Percentiles rank a stretch among this genome's conserved stretches.
Evolutionary conservation across 352 stramenopile species (phyloP).

Genomic region (Phytophthora capsici): DNA sequence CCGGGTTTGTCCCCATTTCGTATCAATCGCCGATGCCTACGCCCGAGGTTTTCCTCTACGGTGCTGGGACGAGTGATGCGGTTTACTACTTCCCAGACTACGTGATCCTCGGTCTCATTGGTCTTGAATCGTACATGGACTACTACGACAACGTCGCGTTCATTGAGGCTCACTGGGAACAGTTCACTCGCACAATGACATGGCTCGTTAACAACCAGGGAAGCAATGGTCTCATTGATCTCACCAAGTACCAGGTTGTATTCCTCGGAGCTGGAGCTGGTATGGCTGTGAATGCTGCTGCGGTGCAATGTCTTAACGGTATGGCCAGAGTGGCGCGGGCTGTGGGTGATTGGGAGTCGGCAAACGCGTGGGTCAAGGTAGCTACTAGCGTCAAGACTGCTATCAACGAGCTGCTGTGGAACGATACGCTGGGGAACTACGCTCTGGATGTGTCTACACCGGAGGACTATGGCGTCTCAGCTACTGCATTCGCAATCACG

Average conservation of each 20-base stretch:
- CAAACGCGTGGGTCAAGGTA: slow-evolving; percentile 17
- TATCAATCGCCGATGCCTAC: slow-evolving; percentile 39
- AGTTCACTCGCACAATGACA: slow-evolving; percentile 21
- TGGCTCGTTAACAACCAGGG: slow-evolving; percentile 29
- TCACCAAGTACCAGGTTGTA: slow-evolving; percentile 29
- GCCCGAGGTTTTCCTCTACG: slow-evolving; percentile 35
- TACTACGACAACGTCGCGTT: slow-evolving; percentile 36
- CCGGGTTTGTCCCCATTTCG: slow-evolving; percentile 33
- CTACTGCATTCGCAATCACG: slow-evolving; percentile 36
- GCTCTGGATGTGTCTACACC: slow-evolving; percentile 21
- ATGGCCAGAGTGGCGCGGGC: slow-evolving; percentile 30
- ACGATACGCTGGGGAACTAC: slow-evolving; percentile 35
- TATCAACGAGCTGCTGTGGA: slow-evolving; percentile 43
- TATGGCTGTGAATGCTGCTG: slow-evolving; percentile 33
- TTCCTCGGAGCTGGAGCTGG: slow-evolving; percentile 31
- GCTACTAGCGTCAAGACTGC: slow-evolving; percentile 29
- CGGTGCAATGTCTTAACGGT: slow-evolving; percentile 33
- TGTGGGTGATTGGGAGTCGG: slow-evolving; percentile 28
- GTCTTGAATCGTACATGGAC: slow-evolving; percentile 42
- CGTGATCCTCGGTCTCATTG: slow-evolving; percentile 37
- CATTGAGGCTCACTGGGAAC: slow-evolving; percentile 24
- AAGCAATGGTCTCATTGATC: slow-evolving; percentile 34
- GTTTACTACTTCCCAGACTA: slow-evolving; percentile 40
- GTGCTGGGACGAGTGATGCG: slow-evolving; percentile 20
- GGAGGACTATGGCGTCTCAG: slow-evolving; percentile 36